These are phyloP conservation scores for Metschnikowia rubicola DNA, from an alignment of 805 yeast species.

Conservation along the genomic window DNA sequence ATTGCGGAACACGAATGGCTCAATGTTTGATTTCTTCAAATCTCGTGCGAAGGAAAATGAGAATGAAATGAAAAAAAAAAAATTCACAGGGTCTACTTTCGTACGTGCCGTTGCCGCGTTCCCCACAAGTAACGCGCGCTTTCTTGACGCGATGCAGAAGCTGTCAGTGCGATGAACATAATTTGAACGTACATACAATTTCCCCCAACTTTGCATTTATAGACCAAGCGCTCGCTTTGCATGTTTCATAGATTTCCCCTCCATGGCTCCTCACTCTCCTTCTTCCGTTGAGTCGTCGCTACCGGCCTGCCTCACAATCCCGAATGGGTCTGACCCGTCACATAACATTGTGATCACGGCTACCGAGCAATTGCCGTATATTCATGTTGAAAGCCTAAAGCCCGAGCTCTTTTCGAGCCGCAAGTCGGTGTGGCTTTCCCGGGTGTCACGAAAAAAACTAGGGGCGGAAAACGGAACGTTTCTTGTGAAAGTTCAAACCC, in stretches of 20 bases:
- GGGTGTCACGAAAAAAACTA: not conserved
- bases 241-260: not conserved
- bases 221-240: not conserved
- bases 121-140: not conserved
- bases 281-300: not conserved
- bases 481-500: constrained; percentile 1
- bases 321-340: constrained; percentile 4
- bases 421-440: constrained; percentile 1
- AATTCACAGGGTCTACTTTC: too few species aligned
- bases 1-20: constrained; percentile 72
- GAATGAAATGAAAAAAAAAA: too few species aligned
- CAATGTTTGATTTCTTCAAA: constrained; percentile 8
- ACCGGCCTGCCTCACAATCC: constrained; percentile 1
- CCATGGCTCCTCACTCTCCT: not conserved
- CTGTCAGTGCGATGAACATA: too few species aligned
- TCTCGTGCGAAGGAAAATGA: too few species aligned
- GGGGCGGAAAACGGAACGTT: not conserved
- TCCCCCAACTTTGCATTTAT: not conserved
- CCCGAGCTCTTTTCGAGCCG: constrained; percentile 6
- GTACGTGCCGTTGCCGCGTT: too few species aligned
- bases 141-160: constrained; percentile 11
- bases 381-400: constrained; percentile 1
- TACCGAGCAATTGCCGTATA: constrained; percentile 6
- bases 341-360: constrained; percentile 1
- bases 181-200: not conserved